Base-by-base conservation (phyloP, 768 basidiomycete species). In the Mycena rosella region DNA sequence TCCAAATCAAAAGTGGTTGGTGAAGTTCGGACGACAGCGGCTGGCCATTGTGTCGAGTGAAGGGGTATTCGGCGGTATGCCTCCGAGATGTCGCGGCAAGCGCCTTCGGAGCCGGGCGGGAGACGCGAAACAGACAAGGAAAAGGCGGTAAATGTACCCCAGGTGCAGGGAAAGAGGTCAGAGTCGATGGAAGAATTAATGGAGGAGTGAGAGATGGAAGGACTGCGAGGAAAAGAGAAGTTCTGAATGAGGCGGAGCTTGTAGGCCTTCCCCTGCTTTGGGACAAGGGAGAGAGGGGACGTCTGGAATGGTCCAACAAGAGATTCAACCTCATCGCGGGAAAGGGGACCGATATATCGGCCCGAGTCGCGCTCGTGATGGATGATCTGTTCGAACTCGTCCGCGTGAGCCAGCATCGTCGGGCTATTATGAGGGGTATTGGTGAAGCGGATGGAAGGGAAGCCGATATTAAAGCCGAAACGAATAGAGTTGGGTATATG, bases 21-120 rank as follows among this genome's bases (percentile, higher is more conserved):
- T 3, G 48, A 36, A 0, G 80, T 34, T 0, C 73, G 62, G 0
- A 84, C 71, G 0, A 83, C 78, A 0, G 75, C 29, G 0, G 74
- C 79, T 0, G 80, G 81, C 82, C 81, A 85, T 42, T 84, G 84
- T 0, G 70, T 70, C 0, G 66, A 74, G 13, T 70, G 0, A 65
- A 74, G 10, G n/a, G 40, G 40, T 29, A 54, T 48, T 13, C 40
- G 26, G n/a, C 63, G 32, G 44, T 65, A 65, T 0, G 63, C 63
- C 29, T 65, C 63, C 0, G 63, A 51, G 13, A 65, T 11, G 29
- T 65, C 64, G 2, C 64, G 48, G 20, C 38, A 44, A 5, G 74
- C 73, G 0, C 58, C 77, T 63, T 80, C 72, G 0, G 76, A 75
- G 0, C 72, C 73, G 0, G 75, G 77, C 1, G 78, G 78, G 0